Base-by-base conservation (phyloP, 192 early-diverging fungal species). In the Coemansia sp. region DNA sequence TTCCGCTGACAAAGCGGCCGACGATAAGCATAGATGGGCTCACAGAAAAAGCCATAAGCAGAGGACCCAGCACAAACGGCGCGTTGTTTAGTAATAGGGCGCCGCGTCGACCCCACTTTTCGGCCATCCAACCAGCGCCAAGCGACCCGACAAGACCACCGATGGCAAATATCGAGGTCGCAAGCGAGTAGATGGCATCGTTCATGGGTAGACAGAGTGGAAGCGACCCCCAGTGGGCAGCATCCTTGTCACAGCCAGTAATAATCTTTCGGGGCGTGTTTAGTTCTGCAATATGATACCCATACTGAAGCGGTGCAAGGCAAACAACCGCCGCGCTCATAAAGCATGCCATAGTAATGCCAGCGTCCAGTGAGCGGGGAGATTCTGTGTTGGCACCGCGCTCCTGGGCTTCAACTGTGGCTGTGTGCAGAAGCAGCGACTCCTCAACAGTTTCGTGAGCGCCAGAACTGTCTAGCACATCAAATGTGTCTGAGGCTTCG, bases 1-100 rank as follows among this genome's bases (percentile, higher is more conserved):
- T 39, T 17, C 94, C 94, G 39, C 78, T 78, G 13, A 93, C 17
- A 50, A 92, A 80, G 27, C 94, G 81, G n/a, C 91, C 93, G 15
- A 78, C 38, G 13, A 82, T 44, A 53, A 90, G 78, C 27, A 69
- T 64, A 30, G 48, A 44, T 9, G 80, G 67, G 9, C 75, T 67
- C 39, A 62, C 65, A 11, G 87, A 85, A 27, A 87, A 61, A 7
- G 83, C 81, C 83, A 93, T 88, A 11, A 85, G 61, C 15, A 87
- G 47, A 6, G 89, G 82, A 0, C 91, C 88, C 2, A 87, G 5
- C 0, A 82, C 45, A 27, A 86, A 83, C 9, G 84, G 61, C 11
- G 71, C 63, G 76, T 85, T 92, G 63, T 86, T 90, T 50, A 72
- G 62, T 33, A 91, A 55, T 7, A 93, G 69, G 11, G 87, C 82